A percentile compares a stretch with the other conserved stretches of the same genome.
Evolutionary conservation across 805 yeast species (phyloP).

Genomic region (Priceomyces haplophilus): DNA sequence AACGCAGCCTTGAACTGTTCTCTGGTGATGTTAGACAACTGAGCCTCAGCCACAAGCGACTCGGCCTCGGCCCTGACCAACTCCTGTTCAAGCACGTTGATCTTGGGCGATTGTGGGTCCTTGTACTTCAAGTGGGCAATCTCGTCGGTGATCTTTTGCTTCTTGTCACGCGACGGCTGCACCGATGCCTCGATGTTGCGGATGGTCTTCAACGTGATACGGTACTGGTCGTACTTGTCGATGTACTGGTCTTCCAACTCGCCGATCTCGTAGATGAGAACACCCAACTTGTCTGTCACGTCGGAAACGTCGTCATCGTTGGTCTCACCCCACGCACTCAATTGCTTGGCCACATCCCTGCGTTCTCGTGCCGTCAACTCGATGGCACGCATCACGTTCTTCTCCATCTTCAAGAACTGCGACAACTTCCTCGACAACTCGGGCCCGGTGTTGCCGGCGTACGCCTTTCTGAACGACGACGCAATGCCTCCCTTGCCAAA

Average conservation of each 20-base stretch:
- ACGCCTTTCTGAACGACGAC: conserved; percentile 60
- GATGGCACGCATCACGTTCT: conserved; percentile 74
- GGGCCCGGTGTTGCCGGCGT: conserved; percentile 80
- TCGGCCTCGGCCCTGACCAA: conserved; percentile 91
- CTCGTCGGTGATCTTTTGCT: conserved; percentile 79
- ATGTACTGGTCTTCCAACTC: conserved; percentile 85
- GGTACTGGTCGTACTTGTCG: conserved; percentile 81
- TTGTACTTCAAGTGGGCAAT: conserved; percentile 81
- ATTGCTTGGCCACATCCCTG: conserved; percentile 77
- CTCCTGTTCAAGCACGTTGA: conserved; percentile 80
- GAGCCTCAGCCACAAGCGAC: conserved; percentile 88
- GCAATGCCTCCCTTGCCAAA: conserved; percentile 78
- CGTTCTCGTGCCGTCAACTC: conserved; percentile 77
- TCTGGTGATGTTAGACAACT: conserved; percentile 82
- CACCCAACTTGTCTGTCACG: conserved; percentile 84
- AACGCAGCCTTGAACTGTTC: conserved; percentile 82
- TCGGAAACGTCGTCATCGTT: conserved; percentile 85
- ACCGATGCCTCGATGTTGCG: conserved; percentile 85
- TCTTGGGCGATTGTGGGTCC: conserved; percentile 81
- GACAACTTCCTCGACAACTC: conserved; percentile 74
- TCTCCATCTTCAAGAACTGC: conserved; percentile 75
- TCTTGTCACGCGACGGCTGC: conserved; percentile 85
- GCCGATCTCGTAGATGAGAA: conserved; percentile 75
- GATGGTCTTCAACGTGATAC: conserved; percentile 75
- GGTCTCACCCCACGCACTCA: conserved; percentile 83